A percentile compares a stretch with the other conserved stretches of the same genome.
Conservation (phyloP, 495 filamentous ascomycete species). For the Podospora pseudocomata region DNA sequence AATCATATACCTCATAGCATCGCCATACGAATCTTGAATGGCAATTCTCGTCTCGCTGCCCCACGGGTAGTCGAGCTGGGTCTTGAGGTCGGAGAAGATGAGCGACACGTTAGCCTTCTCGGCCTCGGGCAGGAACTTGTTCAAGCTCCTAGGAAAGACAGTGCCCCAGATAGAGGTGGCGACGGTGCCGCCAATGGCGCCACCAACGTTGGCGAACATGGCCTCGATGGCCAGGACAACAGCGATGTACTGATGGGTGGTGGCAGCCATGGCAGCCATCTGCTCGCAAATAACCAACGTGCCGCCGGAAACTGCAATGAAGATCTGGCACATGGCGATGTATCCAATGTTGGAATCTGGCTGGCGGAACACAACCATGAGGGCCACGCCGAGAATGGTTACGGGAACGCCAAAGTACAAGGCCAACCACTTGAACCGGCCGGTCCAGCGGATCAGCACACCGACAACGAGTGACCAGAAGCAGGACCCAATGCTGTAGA, state of each 20-base stretch:
- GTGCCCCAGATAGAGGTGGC: conserved; percentile 65
- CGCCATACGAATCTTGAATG: conserved; percentile 55
- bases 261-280: conserved; percentile 64
- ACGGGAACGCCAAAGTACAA: conserved; percentile 61
- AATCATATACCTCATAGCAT: conserved; percentile 53
- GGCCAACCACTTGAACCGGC: conserved; percentile 60
- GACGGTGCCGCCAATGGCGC: conserved; percentile 59
- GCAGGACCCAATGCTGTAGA: conserved; percentile 68
- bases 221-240: conserved; percentile 59
- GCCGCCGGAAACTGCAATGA: conserved; percentile 67
- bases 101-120: conserved; percentile 37
- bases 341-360: conserved; percentile 56
- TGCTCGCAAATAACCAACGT: conserved; percentile 59
- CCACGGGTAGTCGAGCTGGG: conserved; percentile 51
- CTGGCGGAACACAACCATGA: conserved; percentile 51
- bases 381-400: conserved; percentile 62
- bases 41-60: conserved; percentile 51
- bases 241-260: conserved; percentile 63
- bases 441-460: conserved; percentile 50
- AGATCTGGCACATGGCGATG: conserved; percentile 74
- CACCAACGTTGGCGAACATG: conserved; percentile 62
- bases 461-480: conserved; percentile 58
- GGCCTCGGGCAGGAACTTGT: conserved; percentile 55
- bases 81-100: conserved; percentile 52
- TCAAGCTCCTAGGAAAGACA: conserved; percentile 52